A percentile compares a stretch with the other conserved stretches of the same genome.
These are phyloP conservation scores for Neurospora sp. DNA, from an alignment of 495 filamentous ascomycete genomes.

Conservation along the genomic window DNA sequence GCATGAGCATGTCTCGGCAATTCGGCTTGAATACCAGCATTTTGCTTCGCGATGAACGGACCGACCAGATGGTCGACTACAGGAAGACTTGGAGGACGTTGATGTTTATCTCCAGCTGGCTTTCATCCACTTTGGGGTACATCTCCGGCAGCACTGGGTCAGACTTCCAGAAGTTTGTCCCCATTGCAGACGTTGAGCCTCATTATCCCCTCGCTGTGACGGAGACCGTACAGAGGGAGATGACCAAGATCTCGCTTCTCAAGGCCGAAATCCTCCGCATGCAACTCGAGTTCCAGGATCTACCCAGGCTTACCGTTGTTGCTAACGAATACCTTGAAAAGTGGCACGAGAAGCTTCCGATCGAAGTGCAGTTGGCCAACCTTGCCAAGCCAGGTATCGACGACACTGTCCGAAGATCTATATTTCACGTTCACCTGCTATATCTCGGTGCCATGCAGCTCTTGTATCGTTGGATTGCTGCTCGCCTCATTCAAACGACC, in stretches of 20 bases:
- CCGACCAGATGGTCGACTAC: conserved; percentile 18
- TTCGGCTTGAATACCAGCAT: conserved; percentile 6
- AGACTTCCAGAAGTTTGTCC: conserved; percentile 13
- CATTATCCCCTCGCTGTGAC: not conserved
- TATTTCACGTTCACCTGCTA: conserved; percentile 23
- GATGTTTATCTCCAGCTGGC: conserved; percentile 24
- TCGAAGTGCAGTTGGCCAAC: conserved; percentile 6
- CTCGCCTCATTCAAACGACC: conserved; percentile 10
- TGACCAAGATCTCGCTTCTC: conserved; percentile 22
- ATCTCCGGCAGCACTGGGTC: conserved; percentile 14
- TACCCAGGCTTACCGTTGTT: conserved; percentile 1
- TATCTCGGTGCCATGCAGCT: conserved; percentile 26
- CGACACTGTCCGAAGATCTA: conserved; percentile 12
- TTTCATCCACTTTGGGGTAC: conserved; percentile 24
- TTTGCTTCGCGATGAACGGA: conserved; percentile 4
- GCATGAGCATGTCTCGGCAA: conserved; percentile 15
- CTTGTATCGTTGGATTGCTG: conserved; percentile 21
- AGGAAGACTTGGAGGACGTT: conserved; percentile 19
- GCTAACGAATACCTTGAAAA: conserved; percentile 14
- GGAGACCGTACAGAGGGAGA: conserved; percentile 19
- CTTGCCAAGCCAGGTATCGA: conserved; percentile 8
- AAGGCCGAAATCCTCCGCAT: conserved; percentile 20
- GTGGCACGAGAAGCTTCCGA: not conserved
- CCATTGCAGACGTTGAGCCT: conserved; percentile 4
- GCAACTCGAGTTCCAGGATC: conserved; percentile 17